These are phyloP conservation scores for Parietaria judaica DNA, from an alignment of 306 rosid species.

Conservation along the genomic window DNA sequence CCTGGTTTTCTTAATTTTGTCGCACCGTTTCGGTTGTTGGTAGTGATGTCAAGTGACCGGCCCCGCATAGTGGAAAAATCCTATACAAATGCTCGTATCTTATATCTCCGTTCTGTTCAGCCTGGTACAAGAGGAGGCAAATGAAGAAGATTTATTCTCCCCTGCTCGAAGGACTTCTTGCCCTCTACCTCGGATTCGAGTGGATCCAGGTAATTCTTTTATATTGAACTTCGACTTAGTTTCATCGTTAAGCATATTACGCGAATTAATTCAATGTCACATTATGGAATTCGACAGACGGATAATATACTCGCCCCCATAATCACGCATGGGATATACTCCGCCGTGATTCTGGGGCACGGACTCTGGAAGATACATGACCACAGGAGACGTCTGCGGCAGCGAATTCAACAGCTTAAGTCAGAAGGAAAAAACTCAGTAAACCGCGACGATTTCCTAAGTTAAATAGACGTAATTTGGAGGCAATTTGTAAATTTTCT, in stretches of 20 bases:
- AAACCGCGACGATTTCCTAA: slow-evolving; percentile 21
- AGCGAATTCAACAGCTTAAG: slow-evolving; percentile 67
- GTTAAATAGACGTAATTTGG: slow-evolving; percentile 15
- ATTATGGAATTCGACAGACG: slow-evolving; percentile 39
- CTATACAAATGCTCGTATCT: not conserved
- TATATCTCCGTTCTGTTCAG: slow-evolving; percentile 30
- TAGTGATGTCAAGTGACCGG: no score
- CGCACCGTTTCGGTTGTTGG: not conserved
- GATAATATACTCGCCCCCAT: slow-evolving; percentile 87
- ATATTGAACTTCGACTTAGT: not conserved
- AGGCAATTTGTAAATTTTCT: slow-evolving; percentile 31
- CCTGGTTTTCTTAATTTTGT: not conserved
- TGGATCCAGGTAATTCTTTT: slow-evolving; percentile 67
- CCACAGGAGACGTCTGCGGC: slow-evolving; percentile 66
- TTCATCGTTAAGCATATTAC: no score
- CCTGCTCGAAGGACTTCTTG: slow-evolving; percentile 84
- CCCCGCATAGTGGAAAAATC: no score
- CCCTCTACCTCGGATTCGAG: slow-evolving; percentile 93
- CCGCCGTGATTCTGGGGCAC: slow-evolving; percentile 83
- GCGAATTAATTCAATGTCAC: not conserved
- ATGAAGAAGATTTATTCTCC: slow-evolving; percentile 94
- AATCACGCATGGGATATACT: slow-evolving; percentile 88
- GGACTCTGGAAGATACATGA: slow-evolving; percentile 95
- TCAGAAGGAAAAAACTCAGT: slow-evolving; percentile 36
- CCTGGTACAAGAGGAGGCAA: slow-evolving; percentile 88